These are phyloP conservation scores for Clonostachys sp. DNA, from an alignment of 2,329 filamentous ascomycete species.

Conservation along the genomic window DNA sequence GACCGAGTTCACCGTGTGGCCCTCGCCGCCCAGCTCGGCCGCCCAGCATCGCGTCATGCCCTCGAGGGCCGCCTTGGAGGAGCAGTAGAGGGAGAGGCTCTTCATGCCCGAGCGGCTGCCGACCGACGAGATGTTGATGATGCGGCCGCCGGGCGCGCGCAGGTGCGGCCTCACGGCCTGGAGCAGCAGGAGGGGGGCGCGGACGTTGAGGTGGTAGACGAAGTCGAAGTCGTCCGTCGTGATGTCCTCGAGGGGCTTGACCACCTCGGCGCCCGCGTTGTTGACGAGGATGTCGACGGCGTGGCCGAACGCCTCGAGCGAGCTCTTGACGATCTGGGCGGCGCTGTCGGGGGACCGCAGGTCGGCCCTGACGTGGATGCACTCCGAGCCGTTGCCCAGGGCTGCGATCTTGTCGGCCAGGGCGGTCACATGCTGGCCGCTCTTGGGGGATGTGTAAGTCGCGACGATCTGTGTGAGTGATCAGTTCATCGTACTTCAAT, in stretches of 20 bases:
- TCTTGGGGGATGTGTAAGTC: constrained; percentile 10
- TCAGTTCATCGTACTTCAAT: too few relatives aligned
- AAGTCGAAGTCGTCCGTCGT: constrained; percentile 43
- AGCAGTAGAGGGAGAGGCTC: constrained; percentile 43
- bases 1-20: constrained; percentile 58
- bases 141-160: constrained; percentile 30
- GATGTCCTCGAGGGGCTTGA: constrained; percentile 29
- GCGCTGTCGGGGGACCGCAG: constrained; percentile 9
- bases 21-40: constrained; percentile 47
- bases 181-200: constrained; percentile 46
- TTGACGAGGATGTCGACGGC: constrained; percentile 27
- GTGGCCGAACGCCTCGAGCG: constrained; percentile 6
- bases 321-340: constrained; percentile 23
- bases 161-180: constrained; percentile 49
- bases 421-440: constrained; percentile 3
- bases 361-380: constrained; percentile 11
- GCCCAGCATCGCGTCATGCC: constrained; percentile 56
- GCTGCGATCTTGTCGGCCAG: constrained; percentile 8
- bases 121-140: constrained; percentile 57
- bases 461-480: constrained; percentile 6
- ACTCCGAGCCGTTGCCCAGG: constrained; percentile 1
- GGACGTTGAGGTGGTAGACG: constrained; percentile 54
- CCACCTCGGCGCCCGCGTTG: constrained; percentile 29
- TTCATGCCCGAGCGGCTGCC: constrained; percentile 41
- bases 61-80: constrained; percentile 57